Conservation (phyloP, 2,329 filamentous ascomycete species). For the Monilinia fructigena region DNA sequence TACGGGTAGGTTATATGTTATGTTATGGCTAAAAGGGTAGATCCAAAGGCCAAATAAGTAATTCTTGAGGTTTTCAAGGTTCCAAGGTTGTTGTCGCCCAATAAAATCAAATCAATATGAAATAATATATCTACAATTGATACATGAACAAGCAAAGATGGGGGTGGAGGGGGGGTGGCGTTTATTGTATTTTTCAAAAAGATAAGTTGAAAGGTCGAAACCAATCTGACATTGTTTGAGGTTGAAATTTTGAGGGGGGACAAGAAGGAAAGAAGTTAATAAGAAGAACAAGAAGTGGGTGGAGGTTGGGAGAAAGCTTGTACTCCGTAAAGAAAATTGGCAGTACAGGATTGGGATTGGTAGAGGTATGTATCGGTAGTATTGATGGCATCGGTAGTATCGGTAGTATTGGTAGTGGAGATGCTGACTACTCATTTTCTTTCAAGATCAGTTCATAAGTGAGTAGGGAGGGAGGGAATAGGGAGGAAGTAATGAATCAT, state of each 20-base stretch:
- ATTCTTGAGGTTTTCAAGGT: neutral
- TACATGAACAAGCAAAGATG: neutral
- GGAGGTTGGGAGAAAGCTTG: neutral
- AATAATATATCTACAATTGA: neutral
- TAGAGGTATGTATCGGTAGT: too few species aligned
- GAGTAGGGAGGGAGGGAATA: too few species aligned
- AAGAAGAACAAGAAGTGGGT: neutral
- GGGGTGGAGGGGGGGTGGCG: neutral
- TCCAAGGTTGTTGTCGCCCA: too few species aligned
- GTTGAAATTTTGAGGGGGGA: conserved; percentile 4
- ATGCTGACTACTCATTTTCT: neutral
- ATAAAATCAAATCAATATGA: too few species aligned
- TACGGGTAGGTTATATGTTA: too few species aligned
- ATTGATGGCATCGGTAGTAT: too few species aligned
- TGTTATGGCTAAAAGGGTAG: neutral
- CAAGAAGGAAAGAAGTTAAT: conserved; percentile 2
- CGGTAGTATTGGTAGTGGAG: neutral
- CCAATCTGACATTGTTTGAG: conserved; percentile 16
- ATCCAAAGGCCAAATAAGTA: neutral
- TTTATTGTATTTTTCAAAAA: neutral
- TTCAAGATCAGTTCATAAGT: neutral
- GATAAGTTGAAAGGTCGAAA: conserved; percentile 20
- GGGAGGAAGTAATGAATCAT: too few species aligned
- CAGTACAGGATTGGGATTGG: too few species aligned
- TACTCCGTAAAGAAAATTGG: neutral